Evolutionary conservation across 345 rosid species (phyloP), one percentile per base, ranked within the genome.

Genomic region (Aethionema arabicum): DNA sequence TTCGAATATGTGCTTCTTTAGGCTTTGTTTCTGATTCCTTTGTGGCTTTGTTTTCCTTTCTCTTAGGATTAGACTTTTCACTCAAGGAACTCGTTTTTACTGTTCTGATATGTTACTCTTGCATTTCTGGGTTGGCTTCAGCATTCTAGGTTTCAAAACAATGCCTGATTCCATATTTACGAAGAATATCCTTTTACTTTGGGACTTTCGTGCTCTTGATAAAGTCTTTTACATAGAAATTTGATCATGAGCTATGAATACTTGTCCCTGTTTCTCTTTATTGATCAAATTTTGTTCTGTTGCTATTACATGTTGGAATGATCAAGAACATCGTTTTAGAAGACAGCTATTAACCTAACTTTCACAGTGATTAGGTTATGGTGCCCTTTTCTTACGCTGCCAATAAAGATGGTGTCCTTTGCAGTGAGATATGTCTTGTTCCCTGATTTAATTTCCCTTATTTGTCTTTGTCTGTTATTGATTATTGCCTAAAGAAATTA

Each of bases 121-220:
- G 11, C 12, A 4, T 45, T 36, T 59, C 46, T 65, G 45, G n/a
- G 66, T 74, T 11, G 44, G n/a, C 44, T 69, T 74, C 84, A 84
- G 95, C 95, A 86, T 74, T 59, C 77, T 39, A 82, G 90, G 79
- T 86, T 86, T 59, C 95, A 86, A 57, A 80, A 21, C 87, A 12
- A 86, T 86, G 95, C 82, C 95, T 2, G 90, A 79, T 47, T 77
- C 87, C 78, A 80, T 86, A 53, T 77, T 86, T 39, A 66, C 80
- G n/a, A 80, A 86, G 79, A 81, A 87, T 83, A 82, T 85, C 88
- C 88, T 80, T 82, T 21, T 21, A 21, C 27, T 21, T 21, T 21
- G 27, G 27, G 27, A 1, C 45, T 55, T 36, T 29, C 15, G 6
- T 38, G 15, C 49, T 31, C 3, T 47, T 66, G 31, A 41, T 39